phyloP scores from a whole-genome alignment of 1,139 yeast species.

The Hyphopichia buzzinii region DNA sequence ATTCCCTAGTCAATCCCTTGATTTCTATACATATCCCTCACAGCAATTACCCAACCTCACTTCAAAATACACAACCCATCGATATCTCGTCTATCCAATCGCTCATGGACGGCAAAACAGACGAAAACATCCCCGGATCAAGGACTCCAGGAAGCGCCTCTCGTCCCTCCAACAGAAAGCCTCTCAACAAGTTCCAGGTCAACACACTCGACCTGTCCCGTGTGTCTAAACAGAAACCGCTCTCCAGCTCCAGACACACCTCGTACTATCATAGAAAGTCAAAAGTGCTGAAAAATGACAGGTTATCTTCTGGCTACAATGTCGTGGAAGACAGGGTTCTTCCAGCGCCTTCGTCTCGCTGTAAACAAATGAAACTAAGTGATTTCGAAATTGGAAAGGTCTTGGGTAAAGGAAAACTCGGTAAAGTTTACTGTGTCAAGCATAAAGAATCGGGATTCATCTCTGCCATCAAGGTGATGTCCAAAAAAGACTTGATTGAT shows the following conservation, averaged over 20 bases:
- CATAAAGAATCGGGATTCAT: conserved; percentile 75
- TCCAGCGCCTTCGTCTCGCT: background rate
- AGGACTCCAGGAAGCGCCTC: background rate
- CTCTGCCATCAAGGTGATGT: conserved; percentile 91
- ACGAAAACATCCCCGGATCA: background rate
- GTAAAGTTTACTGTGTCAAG: conserved; percentile 84
- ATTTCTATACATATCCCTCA: too few relatives aligned
- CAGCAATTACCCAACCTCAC: too few relatives aligned
- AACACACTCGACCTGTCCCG: conserved; percentile 11
- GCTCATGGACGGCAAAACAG: too few relatives aligned
- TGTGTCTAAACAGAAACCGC: background rate
- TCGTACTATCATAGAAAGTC: background rate
- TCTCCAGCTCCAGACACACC: background rate
- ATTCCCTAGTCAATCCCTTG: too few relatives aligned
- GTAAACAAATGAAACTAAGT: conserved; percentile 26
- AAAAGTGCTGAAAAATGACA: conserved; percentile 2
- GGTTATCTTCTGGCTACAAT: background rate
- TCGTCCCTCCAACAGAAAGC: conserved; percentile 11
- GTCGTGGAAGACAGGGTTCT: background rate
- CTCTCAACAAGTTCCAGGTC: conserved; percentile 16
- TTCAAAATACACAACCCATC: too few relatives aligned
- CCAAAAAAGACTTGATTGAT: conserved; percentile 70
- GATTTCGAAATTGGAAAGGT: conserved; percentile 89
- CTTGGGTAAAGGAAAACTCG: conserved; percentile 91
- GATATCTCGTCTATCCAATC: too few relatives aligned